Evolutionary conservation across 2,329 filamentous ascomycete species (phyloP), one percentile per base, ranked within the genome.

Genomic region (Lizonia empirigonia): DNA sequence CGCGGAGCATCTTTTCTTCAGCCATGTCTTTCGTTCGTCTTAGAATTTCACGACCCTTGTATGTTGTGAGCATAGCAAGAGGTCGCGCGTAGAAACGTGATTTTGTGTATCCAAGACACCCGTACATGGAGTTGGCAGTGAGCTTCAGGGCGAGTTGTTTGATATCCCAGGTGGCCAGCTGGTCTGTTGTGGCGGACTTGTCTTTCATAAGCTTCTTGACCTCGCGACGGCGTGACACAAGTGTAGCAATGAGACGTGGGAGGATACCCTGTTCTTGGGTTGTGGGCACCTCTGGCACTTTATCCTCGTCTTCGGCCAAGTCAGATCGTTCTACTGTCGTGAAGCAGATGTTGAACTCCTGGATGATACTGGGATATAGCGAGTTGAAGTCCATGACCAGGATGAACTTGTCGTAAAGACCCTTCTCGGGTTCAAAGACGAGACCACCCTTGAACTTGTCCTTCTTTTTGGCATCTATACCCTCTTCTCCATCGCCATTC

Each of bases 301-400:
- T 85, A 47, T 97, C 91, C 44, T 96, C 91, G 40, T 94, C 89
- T 33, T 92, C 86, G 26, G 85, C 83, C 63, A 87, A 77, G 54
- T 83, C 79, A 32, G 83, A 80, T 63, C 94, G 83, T 55, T 97
- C 90, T 6, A 99, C 91, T 0, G 95, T 99, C 2, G 94, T 99
- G 76, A 99, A 99, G 79, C 95, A 99, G 63, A 99, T 99, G 75
- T 99, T 99, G 78, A 87, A 99, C 81, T 99, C 95, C 70, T 99
- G 95, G 55, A 99, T 99, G 68, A 99, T 97, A 69, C 91, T 97
- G 24, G 94, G 94, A 67, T 99, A 99, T 56, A 99, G 80, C 65
- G 92, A 97, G 82, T 99, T 99, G 80, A 99, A 99, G 80, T 99
- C 94, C 95, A 99, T 99, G 74, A 99, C 95, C 48, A 99, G 83